Evolutionary conservation across 148 eudicot species (phyloP).

Genomic region (Pharnaceum exiguum): DNA sequence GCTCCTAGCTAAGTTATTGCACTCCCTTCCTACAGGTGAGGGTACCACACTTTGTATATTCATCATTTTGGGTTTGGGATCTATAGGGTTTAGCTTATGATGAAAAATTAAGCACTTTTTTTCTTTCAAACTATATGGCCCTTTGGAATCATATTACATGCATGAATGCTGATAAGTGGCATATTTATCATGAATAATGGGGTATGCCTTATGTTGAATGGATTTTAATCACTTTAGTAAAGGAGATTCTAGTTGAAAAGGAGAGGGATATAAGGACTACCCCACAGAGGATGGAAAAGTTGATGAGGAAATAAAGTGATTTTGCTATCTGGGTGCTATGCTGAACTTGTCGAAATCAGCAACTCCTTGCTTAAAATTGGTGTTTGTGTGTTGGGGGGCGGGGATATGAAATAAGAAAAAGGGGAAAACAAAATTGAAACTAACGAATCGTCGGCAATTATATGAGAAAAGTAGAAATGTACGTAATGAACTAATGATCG

Average conservation of each 20-base stretch:
- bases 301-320: slow-evolving; percentile 4
- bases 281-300: slow-evolving; percentile 12
- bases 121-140: background rate
- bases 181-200: background rate
- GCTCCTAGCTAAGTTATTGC: background rate
- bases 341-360: too few relatives aligned
- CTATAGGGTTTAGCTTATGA: background rate
- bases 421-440: too few relatives aligned
- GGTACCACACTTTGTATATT: slow-evolving; percentile 10
- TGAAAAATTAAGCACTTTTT: slow-evolving; percentile 9
- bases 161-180: background rate
- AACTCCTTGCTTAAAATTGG: too few relatives aligned
- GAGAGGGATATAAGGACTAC: slow-evolving; percentile 8
- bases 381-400: too few relatives aligned
- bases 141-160: background rate
- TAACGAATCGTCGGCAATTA: too few relatives aligned
- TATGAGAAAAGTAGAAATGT: too few relatives aligned
- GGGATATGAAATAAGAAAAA: too few relatives aligned
- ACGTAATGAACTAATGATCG: too few relatives aligned
- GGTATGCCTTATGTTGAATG: background rate
- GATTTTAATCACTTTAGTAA: slow-evolving; percentile 5
- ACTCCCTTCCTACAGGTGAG: too few relatives aligned
- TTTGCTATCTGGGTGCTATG: too few relatives aligned
- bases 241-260: background rate
- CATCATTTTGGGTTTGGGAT: slow-evolving; percentile 13